Evolutionary conservation across 495 filamentous ascomycete species (phyloP).

Genomic region (Melanomma pulvis-pyrius): DNA sequence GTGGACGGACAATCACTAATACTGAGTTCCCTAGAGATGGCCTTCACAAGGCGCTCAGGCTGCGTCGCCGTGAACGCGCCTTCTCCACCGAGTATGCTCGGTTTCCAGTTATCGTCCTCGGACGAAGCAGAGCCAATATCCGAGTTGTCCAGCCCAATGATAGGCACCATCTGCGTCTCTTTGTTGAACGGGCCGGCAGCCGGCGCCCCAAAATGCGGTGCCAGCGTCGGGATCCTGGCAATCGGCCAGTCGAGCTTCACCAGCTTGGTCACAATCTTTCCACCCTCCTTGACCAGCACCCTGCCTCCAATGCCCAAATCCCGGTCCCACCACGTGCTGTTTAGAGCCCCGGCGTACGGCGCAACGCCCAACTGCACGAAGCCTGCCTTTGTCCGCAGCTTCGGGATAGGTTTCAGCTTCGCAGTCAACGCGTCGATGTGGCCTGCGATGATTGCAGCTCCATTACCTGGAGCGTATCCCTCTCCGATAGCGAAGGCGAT

Average conservation of each 20-base stretch:
- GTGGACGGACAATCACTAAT: slow-evolving; percentile 60
- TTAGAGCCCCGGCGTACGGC: slow-evolving; percentile 85
- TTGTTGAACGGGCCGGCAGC: slow-evolving; percentile 77
- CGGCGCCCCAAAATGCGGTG: slow-evolving; percentile 86
- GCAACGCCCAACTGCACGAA: slow-evolving; percentile 91
- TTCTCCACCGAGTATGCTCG: slow-evolving; percentile 42
- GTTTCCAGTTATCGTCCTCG: slow-evolving; percentile 39
- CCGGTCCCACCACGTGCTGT: slow-evolving; percentile 90
- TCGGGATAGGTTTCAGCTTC: slow-evolving; percentile 84
- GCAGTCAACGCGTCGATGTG: slow-evolving; percentile 92
- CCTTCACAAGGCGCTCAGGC: slow-evolving; percentile 78
- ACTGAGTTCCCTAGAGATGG: slow-evolving; percentile 73
- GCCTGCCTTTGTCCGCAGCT: slow-evolving; percentile 75
- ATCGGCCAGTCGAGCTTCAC: slow-evolving; percentile 94
- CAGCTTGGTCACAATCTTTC: slow-evolving; percentile 79
- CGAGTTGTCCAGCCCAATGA: slow-evolving; percentile 84
- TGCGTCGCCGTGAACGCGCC: slow-evolving; percentile 79
- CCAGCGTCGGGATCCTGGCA: slow-evolving; percentile 88
- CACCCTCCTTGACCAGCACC: slow-evolving; percentile 78
- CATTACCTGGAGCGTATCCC: slow-evolving; percentile 83
- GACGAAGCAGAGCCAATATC: slow-evolving; percentile 45
- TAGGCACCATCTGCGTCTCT: slow-evolving; percentile 93
- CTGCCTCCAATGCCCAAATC: slow-evolving; percentile 88
- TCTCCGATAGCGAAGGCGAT: slow-evolving; percentile 87
- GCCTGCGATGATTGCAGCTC: slow-evolving; percentile 76